phyloP scores from a whole-genome alignment of 169 alveolate species.

The Cryptosporidium ubiquitum region DNA sequence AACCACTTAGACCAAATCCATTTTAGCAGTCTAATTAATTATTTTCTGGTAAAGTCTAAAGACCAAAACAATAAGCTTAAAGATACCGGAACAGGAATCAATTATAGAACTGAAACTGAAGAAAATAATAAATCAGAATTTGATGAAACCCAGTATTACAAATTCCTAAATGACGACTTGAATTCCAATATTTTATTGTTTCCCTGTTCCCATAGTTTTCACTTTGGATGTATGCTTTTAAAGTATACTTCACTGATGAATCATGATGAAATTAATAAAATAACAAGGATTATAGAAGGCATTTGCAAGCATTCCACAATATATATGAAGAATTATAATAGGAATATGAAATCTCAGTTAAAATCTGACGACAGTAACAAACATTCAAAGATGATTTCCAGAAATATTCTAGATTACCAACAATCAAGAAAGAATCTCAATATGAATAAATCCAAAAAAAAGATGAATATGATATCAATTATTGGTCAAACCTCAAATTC shows the following conservation, averaged over 20 bases:
- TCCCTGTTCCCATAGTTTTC: conserved; percentile 69
- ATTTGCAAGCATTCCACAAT: conserved; percentile 27
- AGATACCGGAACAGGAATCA: not conserved
- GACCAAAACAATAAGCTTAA: not conserved
- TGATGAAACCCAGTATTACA: conserved; percentile 13
- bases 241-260: conserved; percentile 28
- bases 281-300: conserved; percentile 24
- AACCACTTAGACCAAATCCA: conserved; percentile 20
- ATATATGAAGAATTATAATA: not conserved
- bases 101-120: not conserved
- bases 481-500: not conserved
- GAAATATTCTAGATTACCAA: not conserved
- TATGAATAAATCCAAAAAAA: not conserved
- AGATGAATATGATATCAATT: not conserved
- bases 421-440: not conserved
- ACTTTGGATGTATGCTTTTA: conserved; percentile 59
- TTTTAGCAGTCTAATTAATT: not conserved
- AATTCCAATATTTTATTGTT: conserved; percentile 24
- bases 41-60: not conserved
- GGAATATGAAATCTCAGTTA: not conserved
- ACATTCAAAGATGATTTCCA: not conserved
- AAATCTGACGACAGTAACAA: not conserved
- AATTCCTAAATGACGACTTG: conserved; percentile 26
- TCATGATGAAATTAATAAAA: conserved; percentile 23
- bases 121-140: not conserved